phyloP scores from a whole-genome alignment of 805 yeast species.

The Soucietia sequanensis region DNA sequence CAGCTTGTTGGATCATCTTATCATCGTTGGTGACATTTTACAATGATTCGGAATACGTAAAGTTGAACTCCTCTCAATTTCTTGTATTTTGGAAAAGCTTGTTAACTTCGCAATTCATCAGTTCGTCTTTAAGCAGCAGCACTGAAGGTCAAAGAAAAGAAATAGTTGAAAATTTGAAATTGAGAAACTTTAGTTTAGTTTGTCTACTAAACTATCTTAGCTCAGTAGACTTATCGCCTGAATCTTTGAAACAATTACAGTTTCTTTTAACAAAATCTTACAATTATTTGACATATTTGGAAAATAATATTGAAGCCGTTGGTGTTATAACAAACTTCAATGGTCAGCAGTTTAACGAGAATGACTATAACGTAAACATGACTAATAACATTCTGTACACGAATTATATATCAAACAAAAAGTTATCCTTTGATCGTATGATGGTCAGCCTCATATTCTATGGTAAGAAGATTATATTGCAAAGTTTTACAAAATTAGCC shows the following conservation, averaged over 20 bases:
- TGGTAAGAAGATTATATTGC: constrained; percentile 36
- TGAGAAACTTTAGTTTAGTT: constrained; percentile 37
- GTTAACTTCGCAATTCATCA: constrained; percentile 40
- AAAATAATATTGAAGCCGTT: constrained; percentile 31
- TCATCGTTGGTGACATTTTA: constrained; percentile 39
- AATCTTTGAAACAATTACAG: constrained; percentile 39
- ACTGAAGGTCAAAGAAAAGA: constrained; percentile 22
- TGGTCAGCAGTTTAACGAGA: constrained; percentile 25
- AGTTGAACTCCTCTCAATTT: constrained; percentile 43
- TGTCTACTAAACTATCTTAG: constrained; percentile 40
- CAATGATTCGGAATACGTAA: constrained; percentile 41
- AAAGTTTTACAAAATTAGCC: constrained; percentile 33
- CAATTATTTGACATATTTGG: constrained; percentile 39
- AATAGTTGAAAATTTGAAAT: constrained; percentile 31
- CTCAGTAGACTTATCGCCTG: constrained; percentile 38
- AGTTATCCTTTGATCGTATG: constrained; percentile 22
- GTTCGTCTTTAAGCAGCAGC: constrained; percentile 17
- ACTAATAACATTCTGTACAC: constrained; percentile 29
- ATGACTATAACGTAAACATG: constrained; percentile 26
- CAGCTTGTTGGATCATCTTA: constrained; percentile 42
- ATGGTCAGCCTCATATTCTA: constrained; percentile 34
- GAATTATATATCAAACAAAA: constrained; percentile 17
- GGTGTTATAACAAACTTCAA: constrained; percentile 35
- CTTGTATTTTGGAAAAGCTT: constrained; percentile 45
- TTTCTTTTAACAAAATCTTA: constrained; percentile 40